Conservation (phyloP, 371 early-diverging fungal species). For the Batkoa obscura region DNA sequence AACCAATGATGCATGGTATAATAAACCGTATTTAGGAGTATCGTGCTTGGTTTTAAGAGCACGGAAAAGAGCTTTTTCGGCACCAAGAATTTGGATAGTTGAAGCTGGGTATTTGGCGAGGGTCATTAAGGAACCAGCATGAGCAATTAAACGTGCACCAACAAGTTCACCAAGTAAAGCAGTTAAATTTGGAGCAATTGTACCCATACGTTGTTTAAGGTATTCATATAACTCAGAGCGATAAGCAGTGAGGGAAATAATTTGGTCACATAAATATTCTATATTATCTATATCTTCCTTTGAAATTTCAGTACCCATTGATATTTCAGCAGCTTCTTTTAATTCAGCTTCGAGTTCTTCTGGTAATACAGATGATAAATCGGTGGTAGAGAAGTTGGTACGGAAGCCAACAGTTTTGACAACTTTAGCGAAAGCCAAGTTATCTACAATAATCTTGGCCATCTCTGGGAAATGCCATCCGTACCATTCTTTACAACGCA, state of each 20-base stretch:
- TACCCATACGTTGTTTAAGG: conserved; percentile 86
- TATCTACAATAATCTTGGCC: conserved; percentile 56
- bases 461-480: conserved; percentile 98
- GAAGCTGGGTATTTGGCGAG: conserved; percentile 93
- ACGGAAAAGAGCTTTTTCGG: conserved; percentile 93
- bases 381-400: conserved; percentile 47
- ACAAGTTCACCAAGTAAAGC: conserved; percentile 94
- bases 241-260: conserved; percentile 81
- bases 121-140: conserved; percentile 94
- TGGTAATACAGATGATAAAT: conserved; percentile 65
- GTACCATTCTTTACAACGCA: conserved; percentile 95
- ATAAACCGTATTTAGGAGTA: conserved; percentile 94
- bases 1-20: conserved; percentile 80
- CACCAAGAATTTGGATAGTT: conserved; percentile 97
- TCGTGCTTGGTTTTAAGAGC: conserved; percentile 86
- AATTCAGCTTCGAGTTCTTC: conserved; percentile 84
- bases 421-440: conserved; percentile 50
- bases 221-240: conserved; percentile 78
- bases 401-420: conserved; percentile 59
- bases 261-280: conserved; percentile 80
- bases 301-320: conserved; percentile 90
- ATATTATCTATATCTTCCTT: conserved; percentile 90
- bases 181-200: conserved; percentile 94
- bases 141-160: conserved; percentile 87
- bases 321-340: conserved; percentile 79